Percentiles rank a stretch among this genome's conserved stretches.
Evolutionary conservation across 495 filamentous ascomycete species (phyloP).

Genomic region (Copromyces sp.): DNA sequence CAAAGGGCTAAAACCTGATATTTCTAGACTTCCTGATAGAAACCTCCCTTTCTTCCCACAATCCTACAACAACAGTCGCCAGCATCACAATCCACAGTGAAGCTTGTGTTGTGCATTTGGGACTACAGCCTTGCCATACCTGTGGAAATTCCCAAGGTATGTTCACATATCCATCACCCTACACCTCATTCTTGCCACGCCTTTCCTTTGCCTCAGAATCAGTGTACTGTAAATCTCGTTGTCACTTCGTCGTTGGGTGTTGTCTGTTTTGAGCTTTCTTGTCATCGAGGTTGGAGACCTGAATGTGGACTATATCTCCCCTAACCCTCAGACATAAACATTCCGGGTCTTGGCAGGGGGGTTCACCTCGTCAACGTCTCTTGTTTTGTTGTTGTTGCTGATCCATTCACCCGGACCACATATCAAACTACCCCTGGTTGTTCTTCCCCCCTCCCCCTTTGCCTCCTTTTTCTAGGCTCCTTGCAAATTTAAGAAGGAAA

Average conservation of each 20-base stretch:
- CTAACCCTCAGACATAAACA: background rate
- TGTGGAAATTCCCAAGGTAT: background rate
- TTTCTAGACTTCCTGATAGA: background rate
- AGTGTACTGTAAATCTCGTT: background rate
- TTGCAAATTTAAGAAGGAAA: background rate
- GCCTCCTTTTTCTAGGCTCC: background rate
- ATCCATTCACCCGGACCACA: background rate
- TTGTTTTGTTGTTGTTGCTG: background rate
- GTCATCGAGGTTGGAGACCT: background rate
- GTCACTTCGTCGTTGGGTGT: background rate
- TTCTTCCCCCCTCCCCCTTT: background rate
- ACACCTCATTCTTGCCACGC: background rate
- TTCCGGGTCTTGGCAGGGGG: background rate
- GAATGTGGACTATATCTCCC: background rate
- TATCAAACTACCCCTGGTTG: background rate
- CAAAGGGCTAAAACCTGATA: background rate
- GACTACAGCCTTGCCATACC: background rate
- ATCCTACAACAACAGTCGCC: background rate
- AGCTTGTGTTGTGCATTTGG: background rate
- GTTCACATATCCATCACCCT: background rate
- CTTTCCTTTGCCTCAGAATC: background rate
- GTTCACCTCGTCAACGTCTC: background rate
- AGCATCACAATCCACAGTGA: background rate
- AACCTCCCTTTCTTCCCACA: background rate
- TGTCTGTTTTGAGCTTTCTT: background rate